Base-by-base conservation (phyloP, 176 grass and related monocot species). In the Triticum dicoccoides region DNA sequence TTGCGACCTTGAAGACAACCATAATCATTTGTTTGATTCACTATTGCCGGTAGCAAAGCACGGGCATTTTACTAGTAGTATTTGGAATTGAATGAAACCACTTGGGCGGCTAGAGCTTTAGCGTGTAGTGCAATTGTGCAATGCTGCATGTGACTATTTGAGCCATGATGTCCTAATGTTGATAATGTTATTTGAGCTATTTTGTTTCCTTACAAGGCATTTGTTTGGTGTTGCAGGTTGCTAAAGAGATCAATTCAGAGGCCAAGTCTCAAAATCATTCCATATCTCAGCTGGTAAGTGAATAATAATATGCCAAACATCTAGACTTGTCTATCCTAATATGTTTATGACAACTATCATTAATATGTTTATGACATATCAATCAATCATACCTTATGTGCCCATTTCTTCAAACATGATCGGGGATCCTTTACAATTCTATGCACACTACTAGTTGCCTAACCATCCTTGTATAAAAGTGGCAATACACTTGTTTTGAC, bases 191-290 rank as follows among this genome's bases (percentile, higher is more conserved):
- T 72, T 61, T 34, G 25, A 4, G 5, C 11, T 11, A 38, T 38
- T 38, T 45, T 49, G 0, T 52, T 38, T 3, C 5, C 49, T 15
- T 17, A 61, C 5, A n/a, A 51, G 10, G 8, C 17, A 61, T 51
- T 61, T 3, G 61, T 91, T 76, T 68, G 30, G 14, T 34, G 24
- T 64, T 87, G 29, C 93, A 98, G 96, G 96, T 95, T 81, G 93
- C 90, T 80, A 88, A 95, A 69, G 96, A 87, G 70, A 95, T 98
- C 37, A 82, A 94, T 79, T 61, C 84, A 6, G 93, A 98, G 86
- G 96, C 88, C n/a, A 95, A 87, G 82, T 95, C 80, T 79, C 90
- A 98, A 69, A 94, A 92, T 64, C 88, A 98, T 86, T 94, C 94
- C 86, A 92, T 95, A 63, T 88, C 86, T 81, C 90, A 95, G 70